Base-by-base conservation (phyloP, 768 basidiomycete genomes). In the Lentinula sp. region DNA sequence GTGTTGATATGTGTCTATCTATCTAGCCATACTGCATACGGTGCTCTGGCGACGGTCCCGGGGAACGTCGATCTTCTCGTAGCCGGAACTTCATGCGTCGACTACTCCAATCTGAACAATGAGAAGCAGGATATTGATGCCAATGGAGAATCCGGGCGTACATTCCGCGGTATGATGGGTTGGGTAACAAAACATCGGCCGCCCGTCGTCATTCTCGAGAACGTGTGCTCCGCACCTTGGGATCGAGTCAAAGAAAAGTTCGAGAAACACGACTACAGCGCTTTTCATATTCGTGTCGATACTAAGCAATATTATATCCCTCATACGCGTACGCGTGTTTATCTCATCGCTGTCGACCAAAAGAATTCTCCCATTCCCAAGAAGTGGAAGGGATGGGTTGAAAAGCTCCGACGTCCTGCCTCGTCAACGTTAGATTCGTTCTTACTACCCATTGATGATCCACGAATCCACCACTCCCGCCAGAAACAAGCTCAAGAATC, bases 91-190 rank as follows among this genome's bases (percentile, higher is more conserved):
- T 96, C 94, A 21, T 98, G 95, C 63, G 95, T 97, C 64, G 95
- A 97, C 70, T 97, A 96, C 66, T 97, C 95, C n/a, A 93, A 89
- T 68, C 81, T 98, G 61, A 98, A 98, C 71, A 94, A 89, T 66
- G 84, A 91, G 69, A 93, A 93, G 70, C 93, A 98, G 71, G 88
- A 85, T 37, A 91, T 98, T 34, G 86, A 93, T 51, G 93, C 81
- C 5, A 87, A 89, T 61, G 95, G 95, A 50, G 95, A 98, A 73
- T 96, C 94, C 13, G 94, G 95, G 6, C 81, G 90, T 40, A 98
- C 95, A 0, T 98, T 97, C 72, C 83, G 87, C 46, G 95, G 95
- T 8, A 98, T 98, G 95, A 85, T 95, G 81, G 83, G 83, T 34
- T 98, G 93, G 92, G 89, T 97, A 48, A 81, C 78, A 54, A 88